Conservation (phyloP, 2,329 filamentous ascomycete species). For the Neofusicoccum cordaticola region DNA sequence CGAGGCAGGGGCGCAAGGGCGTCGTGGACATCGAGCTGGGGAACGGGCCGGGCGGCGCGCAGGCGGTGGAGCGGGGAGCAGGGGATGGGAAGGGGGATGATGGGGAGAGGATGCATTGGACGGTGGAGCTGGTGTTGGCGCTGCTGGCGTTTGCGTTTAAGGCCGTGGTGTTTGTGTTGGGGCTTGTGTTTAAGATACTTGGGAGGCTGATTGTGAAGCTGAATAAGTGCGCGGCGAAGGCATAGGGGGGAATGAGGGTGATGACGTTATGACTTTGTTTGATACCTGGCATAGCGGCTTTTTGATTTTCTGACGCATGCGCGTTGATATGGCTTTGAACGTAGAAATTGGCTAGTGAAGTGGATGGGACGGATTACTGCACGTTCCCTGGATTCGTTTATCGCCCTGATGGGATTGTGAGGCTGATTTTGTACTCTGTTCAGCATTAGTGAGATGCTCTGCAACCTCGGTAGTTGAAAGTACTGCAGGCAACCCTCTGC, state of each 20-base stretch:
- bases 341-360: no score
- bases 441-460: no score
- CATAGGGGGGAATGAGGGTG: conserved; percentile 20
- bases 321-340: no score
- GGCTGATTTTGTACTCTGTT: no score
- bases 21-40: conserved; percentile 19
- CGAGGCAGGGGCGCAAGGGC: background rate
- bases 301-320: background rate
- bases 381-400: no score
- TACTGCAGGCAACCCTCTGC: no score
- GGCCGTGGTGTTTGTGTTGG: conserved; percentile 41
- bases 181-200: conserved; percentile 41
- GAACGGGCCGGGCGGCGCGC: background rate
- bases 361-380: no score
- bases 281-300: background rate
- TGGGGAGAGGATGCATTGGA: conserved; percentile 25
- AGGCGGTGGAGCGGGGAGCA: background rate
- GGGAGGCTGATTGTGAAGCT: conserved; percentile 39
- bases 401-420: no score
- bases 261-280: background rate
- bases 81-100: background rate
- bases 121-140: conserved; percentile 39
- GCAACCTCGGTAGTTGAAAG: no score
- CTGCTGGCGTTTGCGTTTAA: conserved; percentile 43
- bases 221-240: conserved; percentile 34